phyloP scores from a whole-genome alignment of 2,329 filamentous ascomycete species.

The Monosporascus sp. region DNA sequence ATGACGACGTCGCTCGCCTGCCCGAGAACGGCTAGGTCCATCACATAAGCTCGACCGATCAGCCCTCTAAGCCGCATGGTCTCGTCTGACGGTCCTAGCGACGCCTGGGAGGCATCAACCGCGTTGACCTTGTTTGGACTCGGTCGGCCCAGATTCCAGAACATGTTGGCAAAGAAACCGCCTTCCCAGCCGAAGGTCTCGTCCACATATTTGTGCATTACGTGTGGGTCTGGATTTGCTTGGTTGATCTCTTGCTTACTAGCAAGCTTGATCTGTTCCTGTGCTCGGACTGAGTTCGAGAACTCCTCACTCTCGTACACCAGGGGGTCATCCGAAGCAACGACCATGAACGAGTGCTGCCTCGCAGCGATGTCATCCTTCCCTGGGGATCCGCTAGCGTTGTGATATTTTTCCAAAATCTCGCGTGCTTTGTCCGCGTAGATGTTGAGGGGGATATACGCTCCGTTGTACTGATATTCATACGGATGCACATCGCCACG shows the following conservation, averaged over 20 bases:
- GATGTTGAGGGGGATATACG: constrained; percentile 69
- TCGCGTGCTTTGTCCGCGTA: constrained; percentile 58
- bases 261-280: constrained; percentile 71
- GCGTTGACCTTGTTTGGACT: constrained; percentile 32
- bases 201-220: constrained; percentile 63
- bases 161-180: constrained; percentile 76
- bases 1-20: constrained; percentile 64
- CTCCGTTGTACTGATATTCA: constrained; percentile 69
- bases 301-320: constrained; percentile 66
- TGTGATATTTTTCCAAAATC: constrained; percentile 46
- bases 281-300: constrained; percentile 52
- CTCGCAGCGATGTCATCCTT: constrained; percentile 31
- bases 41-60: constrained; percentile 73
- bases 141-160: constrained; percentile 67
- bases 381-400: constrained; percentile 29
- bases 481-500: constrained; percentile 73
- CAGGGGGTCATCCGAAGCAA: constrained; percentile 78
- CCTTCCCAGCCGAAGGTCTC: constrained; percentile 83
- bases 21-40: constrained; percentile 72
- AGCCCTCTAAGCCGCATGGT: constrained; percentile 66
- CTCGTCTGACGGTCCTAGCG: constrained; percentile 36
- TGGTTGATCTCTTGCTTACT: constrained; percentile 48
- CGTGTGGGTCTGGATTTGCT: constrained; percentile 36
- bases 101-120: constrained; percentile 26
- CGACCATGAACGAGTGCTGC: constrained; percentile 45